Conservation (phyloP, 139 green algal species). For the Ettlia oleoabundans region DNA sequence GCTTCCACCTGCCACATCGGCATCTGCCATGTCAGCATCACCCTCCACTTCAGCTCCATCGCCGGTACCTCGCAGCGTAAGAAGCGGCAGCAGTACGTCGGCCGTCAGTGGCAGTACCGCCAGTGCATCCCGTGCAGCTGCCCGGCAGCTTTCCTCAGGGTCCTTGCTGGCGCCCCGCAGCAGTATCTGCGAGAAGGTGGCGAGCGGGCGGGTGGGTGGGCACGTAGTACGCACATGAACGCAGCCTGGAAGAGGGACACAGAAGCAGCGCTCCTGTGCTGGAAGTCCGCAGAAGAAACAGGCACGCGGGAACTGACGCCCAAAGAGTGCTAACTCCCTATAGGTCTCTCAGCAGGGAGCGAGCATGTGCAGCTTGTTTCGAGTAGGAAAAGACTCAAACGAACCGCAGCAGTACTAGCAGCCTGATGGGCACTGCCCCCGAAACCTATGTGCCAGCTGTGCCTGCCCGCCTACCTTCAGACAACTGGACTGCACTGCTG, state of each 20-base stretch:
- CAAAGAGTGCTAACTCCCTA: too few relatives aligned
- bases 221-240: too few relatives aligned
- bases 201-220: not conserved
- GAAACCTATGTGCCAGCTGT: too few relatives aligned
- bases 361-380: not conserved
- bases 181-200: constrained; percentile 33
- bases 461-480: constrained; percentile 9
- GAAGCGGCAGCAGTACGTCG: constrained; percentile 41
- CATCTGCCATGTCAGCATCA: not conserved
- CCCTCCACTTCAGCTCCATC: not conserved
- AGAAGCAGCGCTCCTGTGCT: too few relatives aligned
- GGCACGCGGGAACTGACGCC: too few relatives aligned
- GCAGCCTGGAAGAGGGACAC: too few relatives aligned
- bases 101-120: constrained; percentile 46
- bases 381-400: not conserved
- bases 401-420: too few relatives aligned
- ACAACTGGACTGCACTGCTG: not conserved
- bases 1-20: not conserved
- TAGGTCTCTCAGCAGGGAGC: not conserved
- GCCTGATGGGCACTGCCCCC: too few relatives aligned
- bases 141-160: constrained; percentile 40
- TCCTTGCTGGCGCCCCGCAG: constrained; percentile 44
- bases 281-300: too few relatives aligned
- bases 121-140: constrained; percentile 46
- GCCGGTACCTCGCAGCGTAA: not conserved